Evolutionary conservation across 179 eudicot genomes (phyloP).

Genomic region (Silene noctiflora): DNA sequence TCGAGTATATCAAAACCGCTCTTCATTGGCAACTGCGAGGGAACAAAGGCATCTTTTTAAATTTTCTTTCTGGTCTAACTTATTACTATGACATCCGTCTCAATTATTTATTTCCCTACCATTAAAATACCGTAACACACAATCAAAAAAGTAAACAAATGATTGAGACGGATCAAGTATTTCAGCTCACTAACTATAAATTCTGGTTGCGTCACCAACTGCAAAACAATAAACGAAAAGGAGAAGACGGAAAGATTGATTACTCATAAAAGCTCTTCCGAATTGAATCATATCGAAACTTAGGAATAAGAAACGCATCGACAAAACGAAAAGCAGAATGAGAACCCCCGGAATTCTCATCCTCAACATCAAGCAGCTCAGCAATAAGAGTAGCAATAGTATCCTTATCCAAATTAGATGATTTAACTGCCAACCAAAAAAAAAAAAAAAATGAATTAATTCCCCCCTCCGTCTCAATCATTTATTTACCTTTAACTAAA

Average conservation of each 20-base stretch:
- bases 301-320: constrained; percentile 68
- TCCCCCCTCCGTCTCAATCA: background rate
- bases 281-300: constrained; percentile 62
- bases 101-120: no score
- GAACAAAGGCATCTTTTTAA: no score
- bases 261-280: constrained; percentile 62
- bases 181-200: background rate
- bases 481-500: no score
- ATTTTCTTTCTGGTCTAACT: no score
- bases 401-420: constrained; percentile 70
- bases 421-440: constrained; percentile 54
- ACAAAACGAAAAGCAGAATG: constrained; percentile 47
- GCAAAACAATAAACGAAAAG: background rate
- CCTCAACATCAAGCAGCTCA: constrained; percentile 48
- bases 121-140: no score
- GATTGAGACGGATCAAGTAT: background rate
- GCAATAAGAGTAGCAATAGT: constrained; percentile 47
- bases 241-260: no score
- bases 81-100: no score
- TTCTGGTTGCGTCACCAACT: no score
- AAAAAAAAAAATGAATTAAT: background rate
- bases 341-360: constrained; percentile 25
- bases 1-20: no score
- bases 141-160: no score
- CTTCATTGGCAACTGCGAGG: no score